Base-by-base conservation (phyloP, 2,329 filamentous ascomycete species). In the Madurella fahalii region DNA sequence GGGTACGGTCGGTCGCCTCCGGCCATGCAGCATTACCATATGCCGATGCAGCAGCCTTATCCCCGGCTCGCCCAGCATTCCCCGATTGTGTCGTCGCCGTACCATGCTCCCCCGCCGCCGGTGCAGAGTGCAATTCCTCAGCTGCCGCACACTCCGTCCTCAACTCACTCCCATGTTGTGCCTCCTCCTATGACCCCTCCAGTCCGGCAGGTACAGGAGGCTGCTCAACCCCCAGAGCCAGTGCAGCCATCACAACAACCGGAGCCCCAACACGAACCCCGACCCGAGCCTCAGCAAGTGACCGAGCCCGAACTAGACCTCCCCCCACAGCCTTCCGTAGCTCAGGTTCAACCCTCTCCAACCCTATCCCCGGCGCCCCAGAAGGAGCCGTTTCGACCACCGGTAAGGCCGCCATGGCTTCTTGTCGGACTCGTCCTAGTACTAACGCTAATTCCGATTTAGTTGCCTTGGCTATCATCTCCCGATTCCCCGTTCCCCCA, bases 401-500 rank as follows among this genome's bases (percentile, higher is more conserved):
- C 79, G 25, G 81, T 83, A 72, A 75, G 79, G 74, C 43, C 45
- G 45, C 52, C 18, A 32, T 48, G 25, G 25, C 25, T 40, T 51
- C 5, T 9, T 40, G 5, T 40, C 9, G 16, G 17, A 20, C 7
- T 8, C 42, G 18, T 34, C 54, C 9, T 31, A 42, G 12, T 39
- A 48, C n/a, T 50, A 42, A 18, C 42, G 34, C 67, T 74, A 59
- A 74, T 53, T 39, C 12, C 32, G 42, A 17, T 58, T 17, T 52
- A 84, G 80, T 69, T 85, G 9, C 83, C 83, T 9, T 85, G 82
- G 82, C 63, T 76, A 25, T 83, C 81, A 0, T 69, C 68, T 32
- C 77, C 79, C 3, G 77, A 80, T 32, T 62, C 69, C 30, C 70
- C 73, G 9, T 86, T 83, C 63, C 82, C 82, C 12, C 63, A 63